Percentiles rank a stretch among this genome's conserved stretches.
Conservation (phyloP, 306 rosid species). For the Gastrolobium bilobum region DNA sequence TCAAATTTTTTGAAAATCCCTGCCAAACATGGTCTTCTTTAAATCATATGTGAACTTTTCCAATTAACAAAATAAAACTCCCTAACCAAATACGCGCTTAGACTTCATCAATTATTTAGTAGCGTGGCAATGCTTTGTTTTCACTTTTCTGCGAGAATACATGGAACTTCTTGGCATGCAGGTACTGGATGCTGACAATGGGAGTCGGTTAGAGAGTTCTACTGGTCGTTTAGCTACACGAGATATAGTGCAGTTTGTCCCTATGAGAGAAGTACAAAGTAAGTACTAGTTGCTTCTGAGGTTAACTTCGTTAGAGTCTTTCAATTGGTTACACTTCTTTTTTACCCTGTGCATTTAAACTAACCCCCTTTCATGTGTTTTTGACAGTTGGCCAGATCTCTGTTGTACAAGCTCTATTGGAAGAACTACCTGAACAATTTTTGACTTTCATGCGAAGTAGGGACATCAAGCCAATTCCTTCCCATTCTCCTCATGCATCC, state of each 20-base stretch:
- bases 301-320: not conserved
- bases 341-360: not conserved
- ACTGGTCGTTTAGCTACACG: conserved; percentile 77
- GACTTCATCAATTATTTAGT: not conserved
- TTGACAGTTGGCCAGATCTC: conserved; percentile 66
- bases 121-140: conserved; percentile 2
- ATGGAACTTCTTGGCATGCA: conserved; percentile 41
- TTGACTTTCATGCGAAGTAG: conserved; percentile 73
- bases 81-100: not conserved
- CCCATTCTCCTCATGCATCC: conserved; percentile 23
- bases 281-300: conserved; percentile 34
- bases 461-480: conserved; percentile 61
- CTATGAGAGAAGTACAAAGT: conserved; percentile 81
- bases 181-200: conserved; percentile 90
- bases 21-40: too few relatives aligned
- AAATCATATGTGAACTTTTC: too few relatives aligned
- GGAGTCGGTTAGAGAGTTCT: conserved; percentile 68
- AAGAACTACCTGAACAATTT: conserved; percentile 86
- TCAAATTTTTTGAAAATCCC: too few relatives aligned
- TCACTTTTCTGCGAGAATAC: conserved; percentile 7
- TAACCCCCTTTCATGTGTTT: not conserved
- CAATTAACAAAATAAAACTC: too few relatives aligned
- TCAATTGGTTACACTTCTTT: not conserved
- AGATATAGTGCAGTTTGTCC: conserved; percentile 91
- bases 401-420: conserved; percentile 78